Evolutionary conservation across 2,329 filamentous ascomycete species (phyloP).

Genomic region (Endothia cerciana): DNA sequence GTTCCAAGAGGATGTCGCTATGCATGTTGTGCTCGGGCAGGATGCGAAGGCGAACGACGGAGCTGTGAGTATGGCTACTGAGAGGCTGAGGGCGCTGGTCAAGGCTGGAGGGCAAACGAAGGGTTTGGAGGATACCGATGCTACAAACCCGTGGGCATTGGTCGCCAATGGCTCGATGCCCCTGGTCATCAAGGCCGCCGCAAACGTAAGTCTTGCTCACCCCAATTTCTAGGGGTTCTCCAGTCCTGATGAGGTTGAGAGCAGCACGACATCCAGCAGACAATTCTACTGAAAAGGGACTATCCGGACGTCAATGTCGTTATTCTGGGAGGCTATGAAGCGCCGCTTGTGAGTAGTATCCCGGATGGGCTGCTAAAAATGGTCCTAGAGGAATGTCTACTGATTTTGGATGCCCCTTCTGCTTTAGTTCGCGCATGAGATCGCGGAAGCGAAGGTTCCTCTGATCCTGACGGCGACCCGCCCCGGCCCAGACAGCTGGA

Average conservation of each 20-base stretch:
- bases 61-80: conserved; percentile 34
- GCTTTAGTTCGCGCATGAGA: conserved; percentile 42
- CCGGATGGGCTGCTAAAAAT: not conserved
- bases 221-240: not conserved
- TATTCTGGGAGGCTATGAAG: conserved; percentile 44
- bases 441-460: conserved; percentile 45
- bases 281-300: conserved; percentile 44
- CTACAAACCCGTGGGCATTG: conserved; percentile 38
- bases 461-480: conserved; percentile 48
- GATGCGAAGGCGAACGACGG: conserved; percentile 36
- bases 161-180: conserved; percentile 44
- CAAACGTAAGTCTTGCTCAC: conserved; percentile 36
- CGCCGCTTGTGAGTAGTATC: conserved; percentile 40
- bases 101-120: conserved; percentile 39
- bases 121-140: conserved; percentile 25
- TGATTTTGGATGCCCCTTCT: not conserved
- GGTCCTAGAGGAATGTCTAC: not conserved
- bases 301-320: conserved; percentile 40
- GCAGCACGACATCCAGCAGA: conserved; percentile 46
- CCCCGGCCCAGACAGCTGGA: conserved; percentile 40
- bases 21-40: conserved; percentile 46
- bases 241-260: conserved; percentile 8
- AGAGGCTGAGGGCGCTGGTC: conserved; percentile 43
- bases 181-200: conserved; percentile 45
- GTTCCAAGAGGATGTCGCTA: conserved; percentile 46